Evolutionary conservation across 75 land plant species (phyloP), one percentile per base, ranked within the genome.

Genomic region (Ceratopteris richardii): DNA sequence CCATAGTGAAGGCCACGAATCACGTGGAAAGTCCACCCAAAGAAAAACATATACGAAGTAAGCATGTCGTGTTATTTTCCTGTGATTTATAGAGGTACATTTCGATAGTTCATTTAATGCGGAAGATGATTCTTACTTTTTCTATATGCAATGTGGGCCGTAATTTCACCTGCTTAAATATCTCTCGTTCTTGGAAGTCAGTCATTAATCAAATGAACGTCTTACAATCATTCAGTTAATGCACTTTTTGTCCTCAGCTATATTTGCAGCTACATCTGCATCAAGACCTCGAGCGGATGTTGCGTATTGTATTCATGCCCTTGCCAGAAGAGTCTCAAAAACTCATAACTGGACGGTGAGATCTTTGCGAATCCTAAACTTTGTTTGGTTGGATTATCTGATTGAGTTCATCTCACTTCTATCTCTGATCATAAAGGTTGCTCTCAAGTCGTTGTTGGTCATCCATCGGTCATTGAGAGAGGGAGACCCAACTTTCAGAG

Each of bases 21-120:
- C 98, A 94, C 71, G 88, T 89, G n/a, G 99, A 95, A 57, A 81
- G 86, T 19, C 92, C 99, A 7, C 97, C 99, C 16, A 95, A 90
- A 66, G 99, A 95, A 67, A 95, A 81, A 60, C 86, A 95, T 68
- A 80, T 95, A 19, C 75, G 79, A 78, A 86, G 96, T 95, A 42
- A 57, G 82, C 3, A 24, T 66, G 4, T 46, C 17, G n/a, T 46
- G 14, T 46, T 46, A 46, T 46, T 46, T 46, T 46, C n/a, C 21
- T 46, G 14, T 40, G 42, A 9, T 40, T 40, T 40, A 40, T 40
- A 9, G 9, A 9, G 42, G 42, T 9, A 40, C 42, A 9, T 40
- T 14, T 9, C 14, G 42, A 9, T 40, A 9, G 42, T 40, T 14
- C 42, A 40, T 40, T 40, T 40, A 14, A n/a, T n/a, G n/a, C n/a